These are phyloP conservation scores for Arabis alpina DNA, from an alignment of 345 rosid genomes.

Conservation along the genomic window DNA sequence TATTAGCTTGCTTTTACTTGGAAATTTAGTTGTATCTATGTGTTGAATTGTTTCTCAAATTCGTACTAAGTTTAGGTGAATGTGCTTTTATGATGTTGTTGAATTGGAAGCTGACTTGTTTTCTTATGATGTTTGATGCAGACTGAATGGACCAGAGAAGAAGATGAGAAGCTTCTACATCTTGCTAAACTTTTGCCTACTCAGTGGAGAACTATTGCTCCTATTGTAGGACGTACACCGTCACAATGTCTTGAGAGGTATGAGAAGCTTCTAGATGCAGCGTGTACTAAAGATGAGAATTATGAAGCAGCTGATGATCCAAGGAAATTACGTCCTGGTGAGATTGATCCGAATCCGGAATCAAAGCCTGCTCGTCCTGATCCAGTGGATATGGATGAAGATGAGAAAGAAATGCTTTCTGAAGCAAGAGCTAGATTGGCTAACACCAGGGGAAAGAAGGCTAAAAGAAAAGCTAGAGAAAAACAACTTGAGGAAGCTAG, in stretches of 20 bases:
- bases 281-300: slow-evolving; percentile 94
- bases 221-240: slow-evolving; percentile 98
- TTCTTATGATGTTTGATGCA: slow-evolving; percentile 38
- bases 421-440: slow-evolving; percentile 98
- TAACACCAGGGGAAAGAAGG: slow-evolving; percentile 96
- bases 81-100: background rate
- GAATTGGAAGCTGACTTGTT: slow-evolving; percentile 19
- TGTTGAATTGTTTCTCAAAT: slow-evolving; percentile 7
- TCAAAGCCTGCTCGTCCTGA: slow-evolving; percentile 99
- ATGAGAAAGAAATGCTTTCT: slow-evolving; percentile 99
- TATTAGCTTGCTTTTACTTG: background rate
- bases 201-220: slow-evolving; percentile 99
- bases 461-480: slow-evolving; percentile 97
- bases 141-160: slow-evolving; percentile 99
- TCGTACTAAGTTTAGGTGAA: background rate
- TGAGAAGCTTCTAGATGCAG: slow-evolving; percentile 97
- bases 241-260: slow-evolving; percentile 98
- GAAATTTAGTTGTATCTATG: background rate
- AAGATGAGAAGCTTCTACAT: slow-evolving; percentile 98
- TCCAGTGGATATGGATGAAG: slow-evolving; percentile 99
- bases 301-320: slow-evolving; percentile 98
- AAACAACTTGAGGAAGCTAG: slow-evolving; percentile 99
- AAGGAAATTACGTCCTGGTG: slow-evolving; percentile 94
- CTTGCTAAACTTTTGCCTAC: slow-evolving; percentile 99
- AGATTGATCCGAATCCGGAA: slow-evolving; percentile 97